Percentiles rank a stretch among this genome's conserved stretches.
These are phyloP conservation scores for Beta lomatogona DNA, from an alignment of 179 eudicot species.

Conservation along the genomic window DNA sequence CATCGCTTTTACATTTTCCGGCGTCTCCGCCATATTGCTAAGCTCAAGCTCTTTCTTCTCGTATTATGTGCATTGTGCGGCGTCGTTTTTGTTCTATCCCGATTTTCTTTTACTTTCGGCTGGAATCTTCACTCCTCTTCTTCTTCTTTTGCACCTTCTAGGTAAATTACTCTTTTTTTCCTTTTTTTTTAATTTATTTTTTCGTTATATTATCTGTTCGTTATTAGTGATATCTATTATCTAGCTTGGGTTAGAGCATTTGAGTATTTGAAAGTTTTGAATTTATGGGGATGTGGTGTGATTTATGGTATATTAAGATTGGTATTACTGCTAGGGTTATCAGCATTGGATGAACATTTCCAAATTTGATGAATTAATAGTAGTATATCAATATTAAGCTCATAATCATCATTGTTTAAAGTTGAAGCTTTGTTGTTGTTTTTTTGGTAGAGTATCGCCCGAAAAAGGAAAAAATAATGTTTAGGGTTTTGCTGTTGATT, in stretches of 20 bases:
- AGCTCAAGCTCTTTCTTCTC: constrained; percentile 43
- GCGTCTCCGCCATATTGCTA: constrained; percentile 41
- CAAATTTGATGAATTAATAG: too few relatives aligned
- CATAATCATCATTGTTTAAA: too few relatives aligned
- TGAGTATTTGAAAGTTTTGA: neutral
- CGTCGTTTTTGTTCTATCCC: constrained; percentile 36
- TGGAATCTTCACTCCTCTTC: constrained; percentile 49
- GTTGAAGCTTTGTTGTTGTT: too few relatives aligned
- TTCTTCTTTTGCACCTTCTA: constrained; percentile 47
- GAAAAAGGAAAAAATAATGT: too few relatives aligned
- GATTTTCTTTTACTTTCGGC: constrained; percentile 41
- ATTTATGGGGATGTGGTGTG: neutral
- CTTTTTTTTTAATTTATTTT: neutral
- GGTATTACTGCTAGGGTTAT: neutral
- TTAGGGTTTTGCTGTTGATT: too few relatives aligned
- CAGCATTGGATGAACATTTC: too few relatives aligned
- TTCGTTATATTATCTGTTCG: neutral
- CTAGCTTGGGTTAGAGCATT: neutral
- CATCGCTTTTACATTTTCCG: constrained; percentile 48
- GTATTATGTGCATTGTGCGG: constrained; percentile 27
- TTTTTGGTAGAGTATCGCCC: too few relatives aligned
- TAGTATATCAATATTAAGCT: too few relatives aligned
- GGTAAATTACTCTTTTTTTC: constrained; percentile 27
- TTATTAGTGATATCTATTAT: too few relatives aligned
- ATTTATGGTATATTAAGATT: neutral